These are phyloP conservation scores for Hordeum pubiflorum DNA, from an alignment of 202 grass and related monocot genomes.

Conservation along the genomic window DNA sequence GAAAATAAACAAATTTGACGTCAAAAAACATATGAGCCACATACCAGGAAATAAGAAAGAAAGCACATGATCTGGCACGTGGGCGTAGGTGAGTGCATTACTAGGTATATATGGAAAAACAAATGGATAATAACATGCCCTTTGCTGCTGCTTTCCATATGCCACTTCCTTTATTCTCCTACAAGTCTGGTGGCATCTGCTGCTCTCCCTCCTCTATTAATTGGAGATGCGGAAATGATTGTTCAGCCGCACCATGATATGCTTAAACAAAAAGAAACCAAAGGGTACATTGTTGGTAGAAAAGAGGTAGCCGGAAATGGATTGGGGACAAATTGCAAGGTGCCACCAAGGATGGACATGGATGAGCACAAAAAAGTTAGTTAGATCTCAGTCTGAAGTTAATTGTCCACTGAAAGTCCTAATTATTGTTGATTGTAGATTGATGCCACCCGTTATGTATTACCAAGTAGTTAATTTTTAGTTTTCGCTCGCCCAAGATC, in stretches of 20 bases:
- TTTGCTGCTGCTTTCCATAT: background rate
- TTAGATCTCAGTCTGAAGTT: background rate
- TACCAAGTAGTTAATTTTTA: too few species aligned
- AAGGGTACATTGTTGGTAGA: background rate
- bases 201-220: background rate
- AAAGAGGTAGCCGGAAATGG: background rate
- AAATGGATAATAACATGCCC: background rate
- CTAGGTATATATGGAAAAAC: background rate
- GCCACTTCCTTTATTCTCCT: slow-evolving; percentile 12
- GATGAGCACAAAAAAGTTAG: too few species aligned
- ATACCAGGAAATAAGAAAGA: background rate
- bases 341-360: too few species aligned
- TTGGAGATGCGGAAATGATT: background rate
- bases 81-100: background rate
- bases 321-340: background rate
- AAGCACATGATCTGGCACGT: background rate
- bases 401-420: slow-evolving; percentile 23
- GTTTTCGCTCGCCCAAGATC: background rate
- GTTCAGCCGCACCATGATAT: background rate
- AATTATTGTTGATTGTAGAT: background rate
- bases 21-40: background rate
- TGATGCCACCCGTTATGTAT: background rate
- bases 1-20: too few species aligned
- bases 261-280: background rate
- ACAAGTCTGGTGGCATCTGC: background rate